Evolutionary conservation across 805 yeast species (phyloP).

Genomic region (Monosporozyma unispora): DNA sequence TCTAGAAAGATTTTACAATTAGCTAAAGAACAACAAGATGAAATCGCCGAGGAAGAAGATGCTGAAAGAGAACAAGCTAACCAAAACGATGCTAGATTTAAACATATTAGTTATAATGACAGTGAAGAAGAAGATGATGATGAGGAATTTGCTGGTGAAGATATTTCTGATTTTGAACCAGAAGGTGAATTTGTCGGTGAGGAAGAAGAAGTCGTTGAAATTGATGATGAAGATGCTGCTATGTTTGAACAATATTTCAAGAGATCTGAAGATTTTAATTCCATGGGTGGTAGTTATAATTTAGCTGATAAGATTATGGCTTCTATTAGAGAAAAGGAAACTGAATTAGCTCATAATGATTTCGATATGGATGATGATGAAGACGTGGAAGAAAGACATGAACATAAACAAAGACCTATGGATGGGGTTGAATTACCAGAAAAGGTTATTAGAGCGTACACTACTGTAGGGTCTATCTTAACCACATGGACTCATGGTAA

Average conservation of each 20-base stretch:
- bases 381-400: slow-evolving; percentile 18
- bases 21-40: slow-evolving; percentile 91
- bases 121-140: slow-evolving; percentile 49
- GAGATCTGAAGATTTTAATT: slow-evolving; percentile 30
- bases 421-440: slow-evolving; percentile 89
- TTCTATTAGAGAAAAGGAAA: slow-evolving; percentile 68
- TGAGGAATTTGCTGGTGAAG: slow-evolving; percentile 31
- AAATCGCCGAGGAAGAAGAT: slow-evolving; percentile 62
- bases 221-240: slow-evolving; percentile 75
- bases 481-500: slow-evolving; percentile 91
- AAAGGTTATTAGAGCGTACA: slow-evolving; percentile 90
- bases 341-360: slow-evolving; percentile 18
- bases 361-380: slow-evolving; percentile 15
- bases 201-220: slow-evolving; percentile 51
- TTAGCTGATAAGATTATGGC: slow-evolving; percentile 93
- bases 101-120: slow-evolving; percentile 32
- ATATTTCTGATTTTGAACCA: slow-evolving; percentile 45
- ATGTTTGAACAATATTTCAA: slow-evolving; percentile 72
- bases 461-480: slow-evolving; percentile 80
- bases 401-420: slow-evolving; percentile 32
- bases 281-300: slow-evolving; percentile 43
- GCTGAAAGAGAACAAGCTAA: slow-evolving; percentile 21
- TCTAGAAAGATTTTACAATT: slow-evolving; percentile 80
- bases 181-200: slow-evolving; percentile 39
- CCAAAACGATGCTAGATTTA: slow-evolving; percentile 28